Evolutionary conservation across 169 alveolate genomes (phyloP).

Genomic region (Perkinsus chesapeaki): DNA sequence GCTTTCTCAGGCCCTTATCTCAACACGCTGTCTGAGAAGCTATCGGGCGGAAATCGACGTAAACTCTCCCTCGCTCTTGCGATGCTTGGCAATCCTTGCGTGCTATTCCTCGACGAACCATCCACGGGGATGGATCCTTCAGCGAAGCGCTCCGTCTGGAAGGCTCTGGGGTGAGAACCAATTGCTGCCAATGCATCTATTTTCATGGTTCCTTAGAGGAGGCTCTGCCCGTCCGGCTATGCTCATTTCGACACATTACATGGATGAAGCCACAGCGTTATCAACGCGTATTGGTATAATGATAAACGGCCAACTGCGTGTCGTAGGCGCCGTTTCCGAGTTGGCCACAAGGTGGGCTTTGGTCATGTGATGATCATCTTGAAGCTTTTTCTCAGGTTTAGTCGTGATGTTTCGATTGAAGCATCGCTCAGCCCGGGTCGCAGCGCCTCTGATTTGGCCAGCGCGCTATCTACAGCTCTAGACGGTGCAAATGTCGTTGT

Average conservation of each 20-base stretch:
- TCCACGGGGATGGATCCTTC: constrained; percentile 77
- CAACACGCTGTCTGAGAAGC: constrained; percentile 14
- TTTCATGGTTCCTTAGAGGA: constrained; percentile 50
- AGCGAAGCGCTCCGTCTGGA: constrained; percentile 69
- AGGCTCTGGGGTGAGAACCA: too few relatives aligned
- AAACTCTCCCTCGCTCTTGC: constrained; percentile 72
- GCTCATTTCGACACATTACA: constrained; percentile 76
- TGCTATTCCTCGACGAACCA: constrained; percentile 79
- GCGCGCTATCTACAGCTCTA: background rate
- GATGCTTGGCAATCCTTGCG: constrained; percentile 63
- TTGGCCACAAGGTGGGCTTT: constrained; percentile 47
- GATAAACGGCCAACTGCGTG: constrained; percentile 62
- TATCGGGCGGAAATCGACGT: constrained; percentile 37
- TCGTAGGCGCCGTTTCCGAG: constrained; percentile 59
- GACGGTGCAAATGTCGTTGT: background rate
- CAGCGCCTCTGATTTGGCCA: background rate
- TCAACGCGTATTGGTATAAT: constrained; percentile 66
- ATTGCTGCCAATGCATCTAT: too few relatives aligned
- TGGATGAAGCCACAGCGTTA: constrained; percentile 81
- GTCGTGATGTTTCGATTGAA: background rate
- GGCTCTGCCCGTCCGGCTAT: constrained; percentile 44
- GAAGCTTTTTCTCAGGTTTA: background rate
- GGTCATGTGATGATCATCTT: too few relatives aligned
- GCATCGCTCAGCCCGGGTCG: background rate
- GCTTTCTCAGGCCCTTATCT: too few relatives aligned